Evolutionary conservation across 139 green algal species (phyloP).

Genomic region (Medakamo hakoo): DNA sequence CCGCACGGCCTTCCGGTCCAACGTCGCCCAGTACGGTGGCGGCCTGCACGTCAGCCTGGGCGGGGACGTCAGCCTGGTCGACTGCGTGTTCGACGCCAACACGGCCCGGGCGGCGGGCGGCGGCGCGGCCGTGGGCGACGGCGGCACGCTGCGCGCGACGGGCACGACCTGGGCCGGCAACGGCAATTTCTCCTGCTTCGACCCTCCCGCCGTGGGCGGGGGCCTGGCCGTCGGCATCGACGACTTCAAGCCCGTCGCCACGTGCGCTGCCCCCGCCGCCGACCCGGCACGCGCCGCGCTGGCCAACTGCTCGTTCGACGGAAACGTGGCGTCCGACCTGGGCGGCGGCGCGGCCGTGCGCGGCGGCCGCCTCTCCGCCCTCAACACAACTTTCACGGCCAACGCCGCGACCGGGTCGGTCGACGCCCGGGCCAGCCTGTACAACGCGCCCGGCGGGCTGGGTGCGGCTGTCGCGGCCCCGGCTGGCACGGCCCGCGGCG

Average conservation of each 20-base stretch:
- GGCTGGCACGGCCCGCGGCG: too few relatives aligned
- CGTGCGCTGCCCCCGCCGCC: background rate
- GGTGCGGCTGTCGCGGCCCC: background rate
- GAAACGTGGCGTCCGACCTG: background rate
- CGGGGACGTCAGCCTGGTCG: background rate
- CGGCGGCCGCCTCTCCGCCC: background rate
- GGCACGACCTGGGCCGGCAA: background rate
- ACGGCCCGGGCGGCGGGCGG: too few relatives aligned
- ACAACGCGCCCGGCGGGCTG: background rate
- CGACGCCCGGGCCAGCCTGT: background rate
- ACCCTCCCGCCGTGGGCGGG: background rate
- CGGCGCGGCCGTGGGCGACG: background rate
- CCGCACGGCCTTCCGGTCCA: background rate
- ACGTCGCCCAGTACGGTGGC: background rate
- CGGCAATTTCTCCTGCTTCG: background rate
- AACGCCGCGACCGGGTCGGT: background rate
- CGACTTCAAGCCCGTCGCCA: background rate
- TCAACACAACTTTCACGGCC: background rate
- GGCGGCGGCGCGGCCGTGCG: background rate
- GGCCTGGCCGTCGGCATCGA: background rate
- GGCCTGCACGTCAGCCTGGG: background rate
- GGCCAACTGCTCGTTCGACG: background rate
- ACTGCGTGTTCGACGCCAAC: background rate
- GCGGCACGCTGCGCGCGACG: too few relatives aligned
- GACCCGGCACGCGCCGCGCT: background rate